Percentiles rank a stretch among this genome's conserved stretches.
phyloP scores from a whole-genome alignment of 177 flowering plant genomes.

The Vitis hybrid region DNA sequence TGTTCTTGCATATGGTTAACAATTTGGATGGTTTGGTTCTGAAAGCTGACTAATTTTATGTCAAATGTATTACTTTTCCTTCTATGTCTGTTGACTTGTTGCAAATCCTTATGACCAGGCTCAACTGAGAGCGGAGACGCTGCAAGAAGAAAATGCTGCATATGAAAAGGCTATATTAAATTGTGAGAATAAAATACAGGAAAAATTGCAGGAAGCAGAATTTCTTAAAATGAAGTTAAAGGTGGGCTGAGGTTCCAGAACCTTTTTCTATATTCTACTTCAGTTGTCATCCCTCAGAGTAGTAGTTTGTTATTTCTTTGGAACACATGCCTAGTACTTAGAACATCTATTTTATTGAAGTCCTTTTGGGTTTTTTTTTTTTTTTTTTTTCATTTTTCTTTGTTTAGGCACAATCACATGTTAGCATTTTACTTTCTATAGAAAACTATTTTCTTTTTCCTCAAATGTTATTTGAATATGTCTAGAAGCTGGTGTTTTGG shows the following conservation, averaged over 20 bases:
- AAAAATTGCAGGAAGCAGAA: constrained; percentile 72
- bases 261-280: not conserved
- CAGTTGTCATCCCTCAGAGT: not conserved
- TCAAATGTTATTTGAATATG: too few relatives aligned
- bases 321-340: too few relatives aligned
- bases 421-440: too few relatives aligned
- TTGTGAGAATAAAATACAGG: constrained; percentile 74
- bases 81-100: constrained; percentile 1
- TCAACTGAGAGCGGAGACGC: constrained; percentile 61
- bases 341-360: too few relatives aligned
- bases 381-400: too few relatives aligned
- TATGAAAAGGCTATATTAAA: constrained; percentile 71
- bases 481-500: too few relatives aligned
- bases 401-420: too few relatives aligned
- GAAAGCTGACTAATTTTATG: too few relatives aligned
- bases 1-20: too few relatives aligned
- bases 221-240: constrained; percentile 48
- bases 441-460: too few relatives aligned
- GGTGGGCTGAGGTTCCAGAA: constrained; percentile 37
- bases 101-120: constrained; percentile 37
- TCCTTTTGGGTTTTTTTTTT: too few relatives aligned
- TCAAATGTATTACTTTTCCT: not conserved
- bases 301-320: not conserved
- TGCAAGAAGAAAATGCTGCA: constrained; percentile 86
- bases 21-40: too few relatives aligned